Evolutionary conservation across 2,329 filamentous ascomycete species (phyloP).

Genomic region (Penicillium sp.): DNA sequence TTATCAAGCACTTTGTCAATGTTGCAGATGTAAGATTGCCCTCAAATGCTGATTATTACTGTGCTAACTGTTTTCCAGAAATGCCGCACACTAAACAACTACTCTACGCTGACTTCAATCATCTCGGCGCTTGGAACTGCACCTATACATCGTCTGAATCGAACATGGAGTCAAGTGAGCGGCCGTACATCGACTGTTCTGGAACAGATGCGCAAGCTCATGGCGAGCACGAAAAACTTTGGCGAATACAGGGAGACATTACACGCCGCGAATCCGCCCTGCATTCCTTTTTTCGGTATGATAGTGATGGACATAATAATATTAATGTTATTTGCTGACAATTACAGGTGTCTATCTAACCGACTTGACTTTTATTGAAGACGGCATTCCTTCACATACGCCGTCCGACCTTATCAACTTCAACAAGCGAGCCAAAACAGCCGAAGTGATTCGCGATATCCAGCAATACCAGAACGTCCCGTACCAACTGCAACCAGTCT

Average conservation of each 20-base stretch:
- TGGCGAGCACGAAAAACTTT: slow-evolving; percentile 98
- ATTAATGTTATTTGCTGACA: not conserved
- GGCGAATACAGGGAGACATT: slow-evolving; percentile 91
- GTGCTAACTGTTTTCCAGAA: slow-evolving; percentile 56
- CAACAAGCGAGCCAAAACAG: slow-evolving; percentile 94
- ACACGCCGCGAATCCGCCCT: slow-evolving; percentile 89
- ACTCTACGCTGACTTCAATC: slow-evolving; percentile 94
- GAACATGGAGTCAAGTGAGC: slow-evolving; percentile 93
- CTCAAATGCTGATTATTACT: slow-evolving; percentile 2
- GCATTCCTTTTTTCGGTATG: slow-evolving; percentile 94
- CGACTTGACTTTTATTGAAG: slow-evolving; percentile 96
- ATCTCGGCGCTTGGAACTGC: slow-evolving; percentile 93
- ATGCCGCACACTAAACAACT: slow-evolving; percentile 92
- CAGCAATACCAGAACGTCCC: slow-evolving; percentile 98
- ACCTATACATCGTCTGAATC: slow-evolving; percentile 85
- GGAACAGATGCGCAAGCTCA: slow-evolving; percentile 88
- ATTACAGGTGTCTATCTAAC: slow-evolving; percentile 83
- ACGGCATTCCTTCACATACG: slow-evolving; percentile 94
- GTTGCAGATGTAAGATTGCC: slow-evolving; percentile 74
- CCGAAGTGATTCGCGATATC: slow-evolving; percentile 96
- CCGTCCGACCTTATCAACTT: slow-evolving; percentile 98
- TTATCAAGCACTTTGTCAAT: slow-evolving; percentile 96
- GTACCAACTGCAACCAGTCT: slow-evolving; percentile 85
- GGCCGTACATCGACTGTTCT: slow-evolving; percentile 74
- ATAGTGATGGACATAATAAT: not conserved